A percentile compares a stretch with the other conserved stretches of the same genome.
Evolutionary conservation across 2,329 filamentous ascomycete genomes (phyloP).

Genomic region (Clonostachys solani): DNA sequence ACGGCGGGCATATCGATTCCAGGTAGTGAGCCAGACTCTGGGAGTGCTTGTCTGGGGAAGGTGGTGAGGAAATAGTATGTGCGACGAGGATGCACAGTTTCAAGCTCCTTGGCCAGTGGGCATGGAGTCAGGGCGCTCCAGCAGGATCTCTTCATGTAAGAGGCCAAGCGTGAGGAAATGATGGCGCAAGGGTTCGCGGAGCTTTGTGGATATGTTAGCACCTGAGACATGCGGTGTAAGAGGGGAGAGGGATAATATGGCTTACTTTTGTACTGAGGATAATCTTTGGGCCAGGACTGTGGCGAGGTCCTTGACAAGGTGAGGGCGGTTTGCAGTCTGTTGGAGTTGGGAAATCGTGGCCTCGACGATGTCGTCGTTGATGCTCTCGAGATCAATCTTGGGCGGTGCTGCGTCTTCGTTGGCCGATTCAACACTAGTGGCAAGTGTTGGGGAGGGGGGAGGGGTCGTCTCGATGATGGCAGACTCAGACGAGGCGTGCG

Average conservation of each 20-base stretch:
- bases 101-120: conserved; percentile 87
- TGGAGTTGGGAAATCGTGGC: conserved; percentile 85
- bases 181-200: conserved; percentile 95
- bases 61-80: conserved; percentile 96
- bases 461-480: conserved; percentile 77
- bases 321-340: conserved; percentile 85
- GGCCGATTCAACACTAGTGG: conserved; percentile 17
- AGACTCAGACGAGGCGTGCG: conserved; percentile 67
- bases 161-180: conserved; percentile 85
- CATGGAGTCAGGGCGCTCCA: conserved; percentile 78
- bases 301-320: conserved; percentile 91
- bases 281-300: conserved; percentile 72
- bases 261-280: conserved; percentile 87
- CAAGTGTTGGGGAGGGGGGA: conserved; percentile 29
- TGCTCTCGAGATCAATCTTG: conserved; percentile 64
- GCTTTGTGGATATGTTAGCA: conserved; percentile 39
- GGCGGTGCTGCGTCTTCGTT: conserved; percentile 12
- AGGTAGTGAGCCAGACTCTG: conserved; percentile 33
- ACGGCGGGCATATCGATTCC: conserved; percentile 48
- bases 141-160: conserved; percentile 82
- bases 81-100: conserved; percentile 86
- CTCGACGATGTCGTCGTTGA: conserved; percentile 94
- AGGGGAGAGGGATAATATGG: conserved; percentile 14
- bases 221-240: conserved; percentile 17
- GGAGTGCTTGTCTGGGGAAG: conserved; percentile 77